These are phyloP conservation scores for Piromyces finnis DNA, from an alignment of 192 early-diverging fungal species.

Conservation along the genomic window DNA sequence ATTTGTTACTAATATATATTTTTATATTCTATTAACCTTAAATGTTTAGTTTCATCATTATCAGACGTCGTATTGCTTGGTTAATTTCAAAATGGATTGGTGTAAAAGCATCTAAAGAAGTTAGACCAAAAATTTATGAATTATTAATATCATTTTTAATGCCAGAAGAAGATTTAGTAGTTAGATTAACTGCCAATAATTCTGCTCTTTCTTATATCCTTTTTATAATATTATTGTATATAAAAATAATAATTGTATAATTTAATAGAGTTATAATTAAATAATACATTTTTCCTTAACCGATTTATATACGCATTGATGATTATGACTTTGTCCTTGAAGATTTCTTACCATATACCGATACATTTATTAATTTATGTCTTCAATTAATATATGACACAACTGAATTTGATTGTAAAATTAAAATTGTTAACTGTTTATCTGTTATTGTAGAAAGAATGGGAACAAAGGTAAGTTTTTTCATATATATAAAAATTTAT, in stretches of 20 bases:
- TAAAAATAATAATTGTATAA: too few relatives aligned
- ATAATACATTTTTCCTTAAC: not conserved
- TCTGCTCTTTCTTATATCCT: slow-evolving; percentile 24
- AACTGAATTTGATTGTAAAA: slow-evolving; percentile 53
- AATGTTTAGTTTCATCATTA: not conserved
- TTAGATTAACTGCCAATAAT: slow-evolving; percentile 53
- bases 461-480: slow-evolving; percentile 25
- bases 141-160: slow-evolving; percentile 48
- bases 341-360: slow-evolving; percentile 47
- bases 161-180: slow-evolving; percentile 57
- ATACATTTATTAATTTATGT: slow-evolving; percentile 32
- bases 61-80: slow-evolving; percentile 56
- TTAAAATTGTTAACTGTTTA: slow-evolving; percentile 55
- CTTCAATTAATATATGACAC: slow-evolving; percentile 38
- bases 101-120: slow-evolving; percentile 47
- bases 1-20: too few relatives aligned
- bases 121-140: slow-evolving; percentile 47
- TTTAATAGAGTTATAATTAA: too few relatives aligned
- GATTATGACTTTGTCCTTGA: slow-evolving; percentile 75
- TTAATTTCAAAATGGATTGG: slow-evolving; percentile 71
- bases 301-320: slow-evolving; percentile 27
- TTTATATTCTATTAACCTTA: too few relatives aligned
- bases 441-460: slow-evolving; percentile 59
- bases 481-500: not conserved
- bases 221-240: too few relatives aligned